These are phyloP conservation scores for Acmispon strigosus DNA, from an alignment of 306 rosid species.

Conservation along the genomic window DNA sequence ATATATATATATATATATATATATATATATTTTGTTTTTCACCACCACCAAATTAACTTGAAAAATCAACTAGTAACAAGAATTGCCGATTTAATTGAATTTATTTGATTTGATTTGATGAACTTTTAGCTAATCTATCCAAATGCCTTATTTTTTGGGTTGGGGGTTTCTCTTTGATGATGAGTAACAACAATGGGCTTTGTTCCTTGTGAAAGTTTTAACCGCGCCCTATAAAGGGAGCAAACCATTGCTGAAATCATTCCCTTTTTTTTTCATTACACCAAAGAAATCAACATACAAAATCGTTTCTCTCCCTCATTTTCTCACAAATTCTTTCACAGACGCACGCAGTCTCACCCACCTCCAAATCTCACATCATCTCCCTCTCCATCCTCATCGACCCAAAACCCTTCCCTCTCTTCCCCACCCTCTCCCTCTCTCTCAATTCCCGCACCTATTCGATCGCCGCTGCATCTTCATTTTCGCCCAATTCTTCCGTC, in stretches of 20 bases:
- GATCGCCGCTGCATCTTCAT: conserved; percentile 16
- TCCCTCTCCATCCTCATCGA: conserved; percentile 18
- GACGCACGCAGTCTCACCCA: conserved; percentile 33
- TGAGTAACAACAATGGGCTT: conserved; percentile 8
- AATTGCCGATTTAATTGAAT: too few species aligned
- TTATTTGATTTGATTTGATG: too few species aligned
- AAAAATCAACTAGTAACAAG: too few species aligned
- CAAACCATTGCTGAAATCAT: not conserved
- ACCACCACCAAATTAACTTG: too few species aligned
- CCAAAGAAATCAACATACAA: conserved; percentile 13
- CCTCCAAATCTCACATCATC: conserved; percentile 79
- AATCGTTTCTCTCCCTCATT: conserved; percentile 5
- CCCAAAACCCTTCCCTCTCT: conserved; percentile 45
- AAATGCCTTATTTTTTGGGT: not conserved
- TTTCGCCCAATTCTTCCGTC: not conserved
- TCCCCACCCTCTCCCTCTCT: conserved; percentile 6
- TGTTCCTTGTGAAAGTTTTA: conserved; percentile 11
- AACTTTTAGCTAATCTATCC: too few species aligned
- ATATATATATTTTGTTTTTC: too few species aligned
- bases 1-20: too few species aligned
- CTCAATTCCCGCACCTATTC: conserved; percentile 20
- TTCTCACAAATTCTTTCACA: conserved; percentile 13
- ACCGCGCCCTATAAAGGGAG: conserved; percentile 20
- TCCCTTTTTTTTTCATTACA: not conserved
- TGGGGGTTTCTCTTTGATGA: not conserved